Evolutionary conservation across 306 rosid genomes (phyloP).

Genomic region (Quillaja saponaria): DNA sequence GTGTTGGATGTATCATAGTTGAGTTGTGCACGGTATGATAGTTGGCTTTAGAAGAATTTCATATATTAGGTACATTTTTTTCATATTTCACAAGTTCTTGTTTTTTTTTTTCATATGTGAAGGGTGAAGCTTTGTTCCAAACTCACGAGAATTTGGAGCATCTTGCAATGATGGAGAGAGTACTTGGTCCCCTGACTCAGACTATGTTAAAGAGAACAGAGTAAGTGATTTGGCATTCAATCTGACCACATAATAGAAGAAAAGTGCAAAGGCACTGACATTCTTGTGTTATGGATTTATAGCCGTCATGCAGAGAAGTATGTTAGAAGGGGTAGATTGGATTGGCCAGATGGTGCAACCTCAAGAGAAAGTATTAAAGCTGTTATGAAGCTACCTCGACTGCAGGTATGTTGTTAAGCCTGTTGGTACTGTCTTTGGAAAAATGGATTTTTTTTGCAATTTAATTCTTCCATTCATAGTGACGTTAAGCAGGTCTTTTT

Average conservation of each 20-base stretch:
- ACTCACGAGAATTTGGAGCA: slow-evolving; percentile 96
- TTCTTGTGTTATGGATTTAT: background rate
- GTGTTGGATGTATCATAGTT: slow-evolving; percentile 93
- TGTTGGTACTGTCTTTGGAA: background rate
- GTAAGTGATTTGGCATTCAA: slow-evolving; percentile 44
- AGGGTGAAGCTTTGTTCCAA: slow-evolving; percentile 98
- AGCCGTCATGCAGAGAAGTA: slow-evolving; percentile 93
- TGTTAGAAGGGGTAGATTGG: slow-evolving; percentile 77
- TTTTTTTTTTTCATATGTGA: background rate
- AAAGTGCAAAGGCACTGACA: background rate
- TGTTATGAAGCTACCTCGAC: slow-evolving; percentile 76
- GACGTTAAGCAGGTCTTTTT: too few relatives aligned
- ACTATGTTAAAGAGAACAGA: slow-evolving; percentile 70
- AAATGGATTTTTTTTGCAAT: background rate
- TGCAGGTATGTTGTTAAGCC: slow-evolving; percentile 55
- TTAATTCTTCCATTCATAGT: too few relatives aligned
- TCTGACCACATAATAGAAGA: too few relatives aligned
- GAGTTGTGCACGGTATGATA: slow-evolving; percentile 80
- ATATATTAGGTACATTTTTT: too few relatives aligned
- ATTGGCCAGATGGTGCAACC: slow-evolving; percentile 92
- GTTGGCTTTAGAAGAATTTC: background rate
- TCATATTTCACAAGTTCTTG: background rate
- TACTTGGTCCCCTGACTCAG: slow-evolving; percentile 70
- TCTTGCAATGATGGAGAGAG: slow-evolving; percentile 98
- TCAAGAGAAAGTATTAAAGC: slow-evolving; percentile 91